A percentile compares a stretch with the other conserved stretches of the same genome.
These are phyloP conservation scores for Atkinsonella hypoxylon DNA, from an alignment of 2,329 filamentous ascomycete species.

Conservation along the genomic window DNA sequence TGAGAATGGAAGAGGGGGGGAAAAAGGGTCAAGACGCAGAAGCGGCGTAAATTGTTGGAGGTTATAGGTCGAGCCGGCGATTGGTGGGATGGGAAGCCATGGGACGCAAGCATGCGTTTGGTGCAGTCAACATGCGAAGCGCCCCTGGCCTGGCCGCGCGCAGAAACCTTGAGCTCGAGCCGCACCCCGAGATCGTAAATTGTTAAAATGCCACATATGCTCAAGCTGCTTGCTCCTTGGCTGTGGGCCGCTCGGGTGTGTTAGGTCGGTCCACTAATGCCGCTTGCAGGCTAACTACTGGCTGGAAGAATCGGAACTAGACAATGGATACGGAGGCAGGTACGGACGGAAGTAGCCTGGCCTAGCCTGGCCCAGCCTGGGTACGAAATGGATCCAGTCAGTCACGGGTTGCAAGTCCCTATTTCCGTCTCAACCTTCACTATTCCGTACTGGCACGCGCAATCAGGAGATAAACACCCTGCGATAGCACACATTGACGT, in stretches of 20 bases:
- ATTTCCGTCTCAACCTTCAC: too few species aligned
- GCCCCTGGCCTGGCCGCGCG: neutral
- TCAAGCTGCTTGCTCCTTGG: neutral
- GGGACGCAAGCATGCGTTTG: too few species aligned
- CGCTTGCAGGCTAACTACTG: neutral
- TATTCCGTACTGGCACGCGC: too few species aligned
- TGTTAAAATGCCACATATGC: neutral
- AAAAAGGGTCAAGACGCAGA: slow-evolving; percentile 7
- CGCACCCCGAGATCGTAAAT: neutral
- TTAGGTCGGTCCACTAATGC: too few species aligned
- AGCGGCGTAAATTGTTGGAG: neutral
- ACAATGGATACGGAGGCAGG: neutral
- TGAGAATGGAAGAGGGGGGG: slow-evolving; percentile 11
- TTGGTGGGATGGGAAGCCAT: too few species aligned
- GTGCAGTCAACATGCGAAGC: too few species aligned
- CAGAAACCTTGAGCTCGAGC: neutral
- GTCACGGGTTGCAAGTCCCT: too few species aligned
- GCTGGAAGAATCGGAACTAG: neutral
- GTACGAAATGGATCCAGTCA: too few species aligned
- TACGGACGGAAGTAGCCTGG: too few species aligned
- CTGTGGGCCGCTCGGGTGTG: neutral
- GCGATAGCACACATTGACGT: too few species aligned
- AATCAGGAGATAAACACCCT: too few species aligned
- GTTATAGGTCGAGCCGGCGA: neutral
- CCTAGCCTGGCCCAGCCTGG: too few species aligned